These are phyloP conservation scores for Fraxinus baroniana DNA, from an alignment of 305 asterid species.

Conservation along the genomic window DNA sequence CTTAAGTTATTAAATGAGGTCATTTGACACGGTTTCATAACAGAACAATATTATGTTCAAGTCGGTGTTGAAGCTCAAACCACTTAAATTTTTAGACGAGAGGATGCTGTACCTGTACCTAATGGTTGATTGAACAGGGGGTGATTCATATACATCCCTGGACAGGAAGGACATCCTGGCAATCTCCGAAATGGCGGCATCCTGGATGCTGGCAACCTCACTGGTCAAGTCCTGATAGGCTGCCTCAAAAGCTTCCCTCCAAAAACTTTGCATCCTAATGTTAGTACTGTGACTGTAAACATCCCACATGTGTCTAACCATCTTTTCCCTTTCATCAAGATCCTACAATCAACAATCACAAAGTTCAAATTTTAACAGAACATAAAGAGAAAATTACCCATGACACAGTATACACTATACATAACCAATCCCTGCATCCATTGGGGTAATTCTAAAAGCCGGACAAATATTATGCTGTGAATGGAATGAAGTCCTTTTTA, in stretches of 20 bases:
- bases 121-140: constrained; percentile 29
- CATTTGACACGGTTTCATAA: background rate
- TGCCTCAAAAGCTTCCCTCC: constrained; percentile 91
- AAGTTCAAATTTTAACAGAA: background rate
- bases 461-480: background rate
- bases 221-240: constrained; percentile 80
- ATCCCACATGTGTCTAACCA: constrained; percentile 86
- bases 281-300: constrained; percentile 64
- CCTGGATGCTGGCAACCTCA: constrained; percentile 45
- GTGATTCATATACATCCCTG: constrained; percentile 33
- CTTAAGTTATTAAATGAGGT: background rate
- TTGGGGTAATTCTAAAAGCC: background rate
- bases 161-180: constrained; percentile 83
- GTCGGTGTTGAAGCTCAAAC: background rate
- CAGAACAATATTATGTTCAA: background rate
- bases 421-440: background rate
- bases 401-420: background rate
- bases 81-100: background rate
- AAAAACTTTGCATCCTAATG: constrained; percentile 60
- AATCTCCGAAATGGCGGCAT: constrained; percentile 77
- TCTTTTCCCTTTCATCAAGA: constrained; percentile 81
- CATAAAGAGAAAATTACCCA: background rate
- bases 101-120: constrained; percentile 14
- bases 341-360: constrained; percentile 44
- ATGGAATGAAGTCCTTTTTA: background rate